Conservation (phyloP, 345 rosid genomes). For the Populus tremula region DNA sequence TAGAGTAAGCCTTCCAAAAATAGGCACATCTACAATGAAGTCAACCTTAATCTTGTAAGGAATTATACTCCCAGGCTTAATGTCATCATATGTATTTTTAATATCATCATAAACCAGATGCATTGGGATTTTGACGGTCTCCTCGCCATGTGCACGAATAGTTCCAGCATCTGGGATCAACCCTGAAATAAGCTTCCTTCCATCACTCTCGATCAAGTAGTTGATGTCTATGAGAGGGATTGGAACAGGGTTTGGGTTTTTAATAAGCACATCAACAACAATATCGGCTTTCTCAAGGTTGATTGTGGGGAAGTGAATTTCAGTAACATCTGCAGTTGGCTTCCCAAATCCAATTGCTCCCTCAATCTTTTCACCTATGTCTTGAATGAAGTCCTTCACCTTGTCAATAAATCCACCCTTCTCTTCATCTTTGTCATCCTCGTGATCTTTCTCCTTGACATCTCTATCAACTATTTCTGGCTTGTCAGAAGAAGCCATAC, state of each 20-base stretch:
- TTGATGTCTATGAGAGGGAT: slow-evolving; percentile 81
- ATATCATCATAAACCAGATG: slow-evolving; percentile 79
- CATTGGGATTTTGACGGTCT: slow-evolving; percentile 84
- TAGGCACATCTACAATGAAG: slow-evolving; percentile 80
- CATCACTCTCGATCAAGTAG: slow-evolving; percentile 86
- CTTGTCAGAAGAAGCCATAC: slow-evolving; percentile 73
- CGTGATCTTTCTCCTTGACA: slow-evolving; percentile 38
- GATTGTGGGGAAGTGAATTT: slow-evolving; percentile 68
- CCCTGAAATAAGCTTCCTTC: slow-evolving; percentile 83
- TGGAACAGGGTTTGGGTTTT: slow-evolving; percentile 90
- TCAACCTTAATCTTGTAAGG: slow-evolving; percentile 87
- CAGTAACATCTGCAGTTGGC: slow-evolving; percentile 91
- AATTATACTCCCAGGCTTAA: slow-evolving; percentile 82
- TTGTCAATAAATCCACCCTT: slow-evolving; percentile 82
- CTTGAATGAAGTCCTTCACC: slow-evolving; percentile 92
- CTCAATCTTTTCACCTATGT: slow-evolving; percentile 87
- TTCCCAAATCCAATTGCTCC: slow-evolving; percentile 89
- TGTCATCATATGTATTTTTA: slow-evolving; percentile 70
- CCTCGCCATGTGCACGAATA: slow-evolving; percentile 82
- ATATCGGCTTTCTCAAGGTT: slow-evolving; percentile 82
- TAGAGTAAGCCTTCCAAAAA: slow-evolving; percentile 78
- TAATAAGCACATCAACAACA: slow-evolving; percentile 79
- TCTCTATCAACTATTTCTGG: slow-evolving; percentile 55
- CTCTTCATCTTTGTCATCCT: slow-evolving; percentile 54
- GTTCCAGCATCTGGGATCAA: slow-evolving; percentile 97